Conservation (phyloP, 2,329 filamentous ascomycete species). For the Talaromyces sp. region DNA sequence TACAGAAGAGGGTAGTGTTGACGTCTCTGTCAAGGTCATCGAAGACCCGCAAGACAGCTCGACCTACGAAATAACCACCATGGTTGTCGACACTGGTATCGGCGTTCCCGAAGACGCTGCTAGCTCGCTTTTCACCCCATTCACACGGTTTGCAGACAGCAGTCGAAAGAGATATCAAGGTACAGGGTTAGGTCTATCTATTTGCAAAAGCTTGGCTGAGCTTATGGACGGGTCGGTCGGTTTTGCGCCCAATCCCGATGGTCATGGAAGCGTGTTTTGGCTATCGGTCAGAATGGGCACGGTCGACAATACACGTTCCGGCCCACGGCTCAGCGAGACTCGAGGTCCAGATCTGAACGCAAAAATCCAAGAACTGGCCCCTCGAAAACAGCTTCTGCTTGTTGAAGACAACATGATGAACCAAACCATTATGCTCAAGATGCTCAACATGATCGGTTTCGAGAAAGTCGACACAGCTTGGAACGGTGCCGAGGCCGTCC, state of each 20-base stretch:
- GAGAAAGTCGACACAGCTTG: slow-evolving; percentile 41
- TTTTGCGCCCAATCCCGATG: slow-evolving; percentile 44
- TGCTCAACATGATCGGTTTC: slow-evolving; percentile 41
- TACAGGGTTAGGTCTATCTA: slow-evolving; percentile 56
- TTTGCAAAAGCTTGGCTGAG: slow-evolving; percentile 55
- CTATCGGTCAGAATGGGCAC: slow-evolving; percentile 46
- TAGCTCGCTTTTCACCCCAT: slow-evolving; percentile 53
- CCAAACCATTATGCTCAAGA: slow-evolving; percentile 40
- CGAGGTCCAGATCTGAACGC: slow-evolving; percentile 21
- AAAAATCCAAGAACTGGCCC: slow-evolving; percentile 35
- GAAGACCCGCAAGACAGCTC: slow-evolving; percentile 39
- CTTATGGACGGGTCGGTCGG: slow-evolving; percentile 56
- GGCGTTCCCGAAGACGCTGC: slow-evolving; percentile 48
- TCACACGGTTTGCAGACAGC: slow-evolving; percentile 54
- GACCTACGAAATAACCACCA: slow-evolving; percentile 48
- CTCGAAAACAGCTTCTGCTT: slow-evolving; percentile 39
- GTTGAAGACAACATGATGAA: slow-evolving; percentile 46
- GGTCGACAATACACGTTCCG: slow-evolving; percentile 31
- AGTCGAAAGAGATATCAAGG: slow-evolving; percentile 54
- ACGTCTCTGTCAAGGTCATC: slow-evolving; percentile 42
- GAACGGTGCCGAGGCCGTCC: slow-evolving; percentile 45
- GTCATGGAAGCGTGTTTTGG: slow-evolving; percentile 52
- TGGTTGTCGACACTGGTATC: slow-evolving; percentile 55
- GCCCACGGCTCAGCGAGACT: slow-evolving; percentile 25
- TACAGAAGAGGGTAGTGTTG: slow-evolving; percentile 54